Evolutionary conservation across 306 rosid genomes (phyloP), one percentile per base, ranked within the genome.

Genomic region (Calophaca sinica): DNA sequence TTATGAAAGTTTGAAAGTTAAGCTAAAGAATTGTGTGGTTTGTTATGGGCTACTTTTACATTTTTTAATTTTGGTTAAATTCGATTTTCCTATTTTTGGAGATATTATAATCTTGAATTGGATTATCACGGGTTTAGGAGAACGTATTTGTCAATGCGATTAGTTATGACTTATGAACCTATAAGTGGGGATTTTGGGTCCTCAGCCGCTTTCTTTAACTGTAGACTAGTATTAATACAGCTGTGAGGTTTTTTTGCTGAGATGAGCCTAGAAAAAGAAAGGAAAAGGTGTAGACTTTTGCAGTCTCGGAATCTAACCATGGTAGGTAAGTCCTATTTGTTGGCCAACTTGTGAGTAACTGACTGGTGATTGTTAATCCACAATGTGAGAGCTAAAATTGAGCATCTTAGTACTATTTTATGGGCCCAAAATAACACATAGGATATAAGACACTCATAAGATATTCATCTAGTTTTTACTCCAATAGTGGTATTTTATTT

Each of bases 301-400:
- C 20, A 44, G 57, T 10, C 13, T 36, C 4, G 38, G 72, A 46
- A 69, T 65, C 62, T 41, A 64, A 66, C 45, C 70, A 52, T 46
- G 82, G 76, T 20, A 20, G 26, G 26, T 71, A 59, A 85, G 85
- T 77, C 83, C 82, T 38, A 76, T 80, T 61, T 50, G 87, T 67
- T 76, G 76, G 62, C 78, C 84, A 67, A 84, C 87, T 72, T 76
- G 70, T 42, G 7, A 9, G 5, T 5, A 11, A 11, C n/a, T 1
- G n/a, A 14, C 4, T 20, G 26, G 26, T 20, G 26, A 20, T 20
- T 20, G 26, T 20, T 20, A n/a, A n/a, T n/a, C n/a, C n/a, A n/a
- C n/a, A n/a, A n/a, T n/a, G n/a, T n/a, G n/a, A n/a, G n/a, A n/a
- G n/a, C n/a, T n/a, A n/a, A n/a, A n/a, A n/a, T n/a, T n/a, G n/a